Conservation (phyloP, 2,329 filamentous ascomycete species). For the Colletotrichum horii region DNA sequence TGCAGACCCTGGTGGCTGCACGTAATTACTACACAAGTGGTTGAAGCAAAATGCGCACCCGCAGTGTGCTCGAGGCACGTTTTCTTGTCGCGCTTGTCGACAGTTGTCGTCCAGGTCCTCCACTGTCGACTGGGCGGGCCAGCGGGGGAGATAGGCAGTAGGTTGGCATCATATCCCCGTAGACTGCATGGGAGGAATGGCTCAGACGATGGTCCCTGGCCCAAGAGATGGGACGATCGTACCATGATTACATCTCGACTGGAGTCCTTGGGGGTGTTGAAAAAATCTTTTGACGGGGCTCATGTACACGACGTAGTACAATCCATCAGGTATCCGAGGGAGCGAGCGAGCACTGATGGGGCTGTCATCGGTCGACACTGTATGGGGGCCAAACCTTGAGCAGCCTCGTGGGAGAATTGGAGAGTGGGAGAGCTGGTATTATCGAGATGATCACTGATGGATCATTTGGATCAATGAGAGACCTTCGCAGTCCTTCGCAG, state of each 20-base stretch:
- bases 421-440: neutral
- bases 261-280: neutral
- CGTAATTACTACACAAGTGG: neutral
- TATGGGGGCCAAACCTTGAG: neutral
- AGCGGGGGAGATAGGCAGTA: neutral
- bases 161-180: neutral
- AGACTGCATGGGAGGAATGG: neutral
- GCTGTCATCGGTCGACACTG: neutral
- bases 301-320: neutral
- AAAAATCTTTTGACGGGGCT: neutral
- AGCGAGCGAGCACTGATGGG: neutral
- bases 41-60: neutral
- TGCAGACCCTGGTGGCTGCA: neutral
- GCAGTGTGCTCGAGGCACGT: neutral
- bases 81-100: neutral
- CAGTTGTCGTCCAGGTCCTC: neutral
- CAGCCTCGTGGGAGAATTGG: neutral
- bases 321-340: too few species aligned
- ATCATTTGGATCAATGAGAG: neutral
- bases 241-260: conserved; percentile 9
- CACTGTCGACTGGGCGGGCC: neutral
- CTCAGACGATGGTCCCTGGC: neutral
- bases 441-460: neutral
- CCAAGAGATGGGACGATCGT: conserved; percentile 4
- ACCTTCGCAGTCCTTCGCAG: neutral